Evolutionary conservation across 805 yeast genomes (phyloP).

Genomic region (Cyberlindnera mrakii): DNA sequence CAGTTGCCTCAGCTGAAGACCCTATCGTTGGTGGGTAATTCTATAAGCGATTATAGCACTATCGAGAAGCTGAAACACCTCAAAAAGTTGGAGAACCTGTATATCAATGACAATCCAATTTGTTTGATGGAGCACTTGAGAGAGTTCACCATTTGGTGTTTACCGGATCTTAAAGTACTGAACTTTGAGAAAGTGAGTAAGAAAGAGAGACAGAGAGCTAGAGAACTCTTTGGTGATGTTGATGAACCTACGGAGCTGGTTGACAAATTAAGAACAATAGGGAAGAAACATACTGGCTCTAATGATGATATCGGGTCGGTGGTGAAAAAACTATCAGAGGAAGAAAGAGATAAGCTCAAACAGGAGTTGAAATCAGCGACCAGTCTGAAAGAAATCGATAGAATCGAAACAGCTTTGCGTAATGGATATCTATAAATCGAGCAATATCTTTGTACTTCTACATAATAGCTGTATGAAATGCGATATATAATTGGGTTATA

Average conservation of each 20-base stretch:
- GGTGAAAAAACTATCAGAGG: constrained; percentile 39
- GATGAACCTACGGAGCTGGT: constrained; percentile 9
- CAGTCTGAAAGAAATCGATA: constrained; percentile 67
- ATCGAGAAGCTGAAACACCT: constrained; percentile 36
- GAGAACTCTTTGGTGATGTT: constrained; percentile 34
- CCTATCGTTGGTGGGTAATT: constrained; percentile 48
- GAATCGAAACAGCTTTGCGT: constrained; percentile 52
- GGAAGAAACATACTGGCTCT: not conserved
- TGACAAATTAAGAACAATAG: constrained; percentile 14
- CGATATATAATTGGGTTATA: too few species aligned
- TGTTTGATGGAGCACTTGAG: constrained; percentile 49
- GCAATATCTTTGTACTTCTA: not conserved
- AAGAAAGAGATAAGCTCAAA: constrained; percentile 46
- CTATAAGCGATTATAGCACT: constrained; percentile 38
- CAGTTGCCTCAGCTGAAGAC: constrained; percentile 42
- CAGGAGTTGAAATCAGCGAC: constrained; percentile 54
- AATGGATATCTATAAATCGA: constrained; percentile 27
- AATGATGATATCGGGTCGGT: not conserved
- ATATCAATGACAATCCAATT: constrained; percentile 56
- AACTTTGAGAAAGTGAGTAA: constrained; percentile 63
- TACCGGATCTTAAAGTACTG: constrained; percentile 58
- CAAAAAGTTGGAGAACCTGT: constrained; percentile 38
- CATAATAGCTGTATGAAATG: too few species aligned
- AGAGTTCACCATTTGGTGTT: constrained; percentile 46
- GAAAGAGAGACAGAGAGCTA: constrained; percentile 43